These are phyloP conservation scores for Vitis cinerea DNA, from an alignment of 164 flowering plant genomes.

Conservation along the genomic window DNA sequence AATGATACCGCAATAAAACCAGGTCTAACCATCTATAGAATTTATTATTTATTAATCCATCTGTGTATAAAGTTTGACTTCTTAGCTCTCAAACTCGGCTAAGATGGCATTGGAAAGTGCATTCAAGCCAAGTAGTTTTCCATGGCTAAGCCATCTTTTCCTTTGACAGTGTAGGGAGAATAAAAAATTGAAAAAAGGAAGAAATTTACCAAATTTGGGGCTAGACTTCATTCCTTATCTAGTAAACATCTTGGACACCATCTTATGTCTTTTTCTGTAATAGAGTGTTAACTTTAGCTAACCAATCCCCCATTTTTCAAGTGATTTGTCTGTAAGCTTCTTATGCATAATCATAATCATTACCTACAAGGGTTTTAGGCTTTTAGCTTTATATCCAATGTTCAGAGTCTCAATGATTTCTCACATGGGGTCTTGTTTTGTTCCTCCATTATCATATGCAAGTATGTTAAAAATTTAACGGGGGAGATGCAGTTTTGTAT, in stretches of 20 bases:
- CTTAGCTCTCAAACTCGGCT: too few species aligned
- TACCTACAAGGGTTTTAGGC: slow-evolving; percentile 21
- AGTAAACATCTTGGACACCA: background rate
- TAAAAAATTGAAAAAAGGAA: too few species aligned
- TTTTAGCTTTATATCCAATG: slow-evolving; percentile 36
- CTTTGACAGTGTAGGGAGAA: too few species aligned
- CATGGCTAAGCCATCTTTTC: too few species aligned
- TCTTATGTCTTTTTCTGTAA: background rate
- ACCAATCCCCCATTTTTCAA: background rate
- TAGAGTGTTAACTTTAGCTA: background rate
- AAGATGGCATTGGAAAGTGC: too few species aligned
- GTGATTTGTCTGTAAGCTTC: slow-evolving; percentile 4
- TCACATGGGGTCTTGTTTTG: slow-evolving; percentile 40
- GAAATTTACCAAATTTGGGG: background rate
- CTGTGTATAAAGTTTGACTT: too few species aligned
- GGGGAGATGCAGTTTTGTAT: slow-evolving; percentile 19
- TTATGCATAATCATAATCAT: slow-evolving; percentile 13
- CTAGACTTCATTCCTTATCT: background rate
- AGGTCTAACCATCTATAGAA: too few species aligned
- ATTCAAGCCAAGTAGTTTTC: too few species aligned
- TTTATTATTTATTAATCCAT: too few species aligned
- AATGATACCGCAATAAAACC: too few species aligned
- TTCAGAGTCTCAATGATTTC: slow-evolving; percentile 28
- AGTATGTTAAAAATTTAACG: slow-evolving; percentile 5
- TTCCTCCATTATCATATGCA: slow-evolving; percentile 17